Percentiles rank a stretch among this genome's conserved stretches.
phyloP scores from a whole-genome alignment of 192 early-diverging fungal species.

The Endogone sp. region DNA sequence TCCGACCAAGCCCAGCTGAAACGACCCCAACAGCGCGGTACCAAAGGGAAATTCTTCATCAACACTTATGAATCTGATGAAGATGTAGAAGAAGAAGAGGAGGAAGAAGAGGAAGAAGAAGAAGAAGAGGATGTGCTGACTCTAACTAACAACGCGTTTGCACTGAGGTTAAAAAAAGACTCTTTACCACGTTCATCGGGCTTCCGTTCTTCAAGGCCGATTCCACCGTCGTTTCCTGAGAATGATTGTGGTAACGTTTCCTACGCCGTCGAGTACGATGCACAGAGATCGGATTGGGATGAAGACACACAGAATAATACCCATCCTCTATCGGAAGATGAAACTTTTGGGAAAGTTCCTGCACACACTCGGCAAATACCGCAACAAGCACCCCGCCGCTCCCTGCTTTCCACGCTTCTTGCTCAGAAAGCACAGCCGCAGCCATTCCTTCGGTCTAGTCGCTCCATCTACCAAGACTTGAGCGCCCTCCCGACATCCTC shows the following conservation, averaged over 20 bases:
- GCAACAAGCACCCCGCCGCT: not conserved
- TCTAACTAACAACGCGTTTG: not conserved
- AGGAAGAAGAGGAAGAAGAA: not conserved
- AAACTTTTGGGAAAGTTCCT: not conserved
- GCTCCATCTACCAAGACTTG: not conserved
- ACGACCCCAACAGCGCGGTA: not conserved
- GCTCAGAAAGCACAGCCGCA: not conserved
- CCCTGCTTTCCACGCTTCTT: not conserved
- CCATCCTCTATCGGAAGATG: not conserved
- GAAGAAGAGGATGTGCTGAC: not conserved
- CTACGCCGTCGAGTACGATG: not conserved
- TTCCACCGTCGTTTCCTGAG: not conserved
- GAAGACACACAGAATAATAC: not conserved
- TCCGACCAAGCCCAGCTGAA: not conserved
- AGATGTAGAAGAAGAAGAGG: not conserved
- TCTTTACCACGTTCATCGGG: not conserved
- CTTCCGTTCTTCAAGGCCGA: not conserved
- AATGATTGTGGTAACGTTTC: not conserved
- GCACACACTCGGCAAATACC: not conserved
- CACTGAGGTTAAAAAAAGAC: not conserved
- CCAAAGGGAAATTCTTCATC: slow-evolving; percentile 1
- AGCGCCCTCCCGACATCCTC: not conserved
- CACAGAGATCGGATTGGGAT: not conserved
- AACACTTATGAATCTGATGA: not conserved
- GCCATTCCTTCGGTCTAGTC: not conserved